Evolutionary conservation across 140 eudicot genomes (phyloP), one percentile per base, ranked within the genome.

Genomic region (Flaveria floridana): DNA sequence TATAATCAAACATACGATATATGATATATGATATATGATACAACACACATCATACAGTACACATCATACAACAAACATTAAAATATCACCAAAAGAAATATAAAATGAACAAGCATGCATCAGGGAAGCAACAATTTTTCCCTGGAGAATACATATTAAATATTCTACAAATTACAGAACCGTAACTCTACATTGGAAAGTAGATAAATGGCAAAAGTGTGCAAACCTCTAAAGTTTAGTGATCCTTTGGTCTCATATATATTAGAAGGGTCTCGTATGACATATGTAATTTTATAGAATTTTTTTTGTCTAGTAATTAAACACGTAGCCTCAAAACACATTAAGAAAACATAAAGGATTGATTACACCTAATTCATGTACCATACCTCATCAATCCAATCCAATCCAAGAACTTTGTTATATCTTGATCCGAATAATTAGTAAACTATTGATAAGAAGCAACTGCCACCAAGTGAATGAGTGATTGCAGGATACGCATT

Each of bases 371-470:
- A 59, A 41, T 57, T 48, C 47, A 76, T 72, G 46, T 69, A 83
- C 28, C 18, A 30, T 67, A 30, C n/a, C 48, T 59, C 55, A 30
- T 53, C 16, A 20, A 28, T 26, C 37, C 9, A 65, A 63, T 26
- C 37, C 9, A 65, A 53, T 46, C 20, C 19, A 69, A 63, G 41
- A 30, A 73, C 64, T 26, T 16, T 41, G 15, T 56, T 68, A 64
- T 87, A 93, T 97, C 98, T 84, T 87, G 87, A 63, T 97, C 97
- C 34, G 98, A 91, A 82, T 88, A 87, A 84, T 85, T 85, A 93
- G 80, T 78, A 93, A 86, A 79, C 97, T 93, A 75, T 93, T 93
- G 61, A 93, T 93, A 83, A 93, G 83, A 78, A 93, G 94, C 81
- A 88, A 97, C 86, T 93, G 98, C 98, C 98, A 93, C 94, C 98